Percentiles rank a stretch among this genome's conserved stretches.
Conservation (phyloP, 1,284 basidiomycete species). For the Sphaerobolus stellatus region DNA sequence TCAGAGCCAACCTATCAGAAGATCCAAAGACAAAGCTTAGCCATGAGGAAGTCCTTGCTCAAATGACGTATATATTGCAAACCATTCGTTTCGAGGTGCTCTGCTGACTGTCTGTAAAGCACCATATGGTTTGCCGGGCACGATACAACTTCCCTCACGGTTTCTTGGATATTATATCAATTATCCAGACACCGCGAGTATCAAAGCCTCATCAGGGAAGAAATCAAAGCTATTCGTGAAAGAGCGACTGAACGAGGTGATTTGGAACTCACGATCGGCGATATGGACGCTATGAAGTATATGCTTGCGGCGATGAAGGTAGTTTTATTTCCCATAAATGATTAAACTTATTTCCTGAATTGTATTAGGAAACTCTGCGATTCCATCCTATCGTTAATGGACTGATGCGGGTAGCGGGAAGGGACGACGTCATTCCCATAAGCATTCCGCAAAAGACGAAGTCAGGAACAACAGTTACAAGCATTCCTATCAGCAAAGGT, state of each 20-base stretch:
- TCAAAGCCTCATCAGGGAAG: slow-evolving; percentile 40
- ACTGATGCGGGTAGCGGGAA: slow-evolving; percentile 37
- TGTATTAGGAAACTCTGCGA: slow-evolving; percentile 41
- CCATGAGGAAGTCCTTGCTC: slow-evolving; percentile 52
- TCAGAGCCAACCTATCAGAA: slow-evolving; percentile 52
- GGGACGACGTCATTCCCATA: slow-evolving; percentile 47
- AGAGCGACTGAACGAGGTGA: slow-evolving; percentile 40
- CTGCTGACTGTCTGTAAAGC: background rate
- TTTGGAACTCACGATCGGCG: slow-evolving; percentile 40
- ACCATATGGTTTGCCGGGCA: slow-evolving; percentile 63
- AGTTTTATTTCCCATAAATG: background rate
- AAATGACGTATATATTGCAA: too few relatives aligned
- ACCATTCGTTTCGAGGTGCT: too few relatives aligned
- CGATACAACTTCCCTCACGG: slow-evolving; percentile 57
- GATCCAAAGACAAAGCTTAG: slow-evolving; percentile 43
- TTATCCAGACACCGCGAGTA: slow-evolving; percentile 38
- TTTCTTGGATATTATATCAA: slow-evolving; percentile 42
- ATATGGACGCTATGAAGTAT: slow-evolving; percentile 54
- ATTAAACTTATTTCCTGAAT: background rate
- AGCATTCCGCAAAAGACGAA: slow-evolving; percentile 33
- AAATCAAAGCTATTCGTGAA: slow-evolving; percentile 38
- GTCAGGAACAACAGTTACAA: slow-evolving; percentile 31
- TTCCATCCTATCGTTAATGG: slow-evolving; percentile 40
- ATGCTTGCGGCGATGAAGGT: slow-evolving; percentile 54
- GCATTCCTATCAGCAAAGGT: slow-evolving; percentile 38